Evolutionary conservation across 768 basidiomycete species (phyloP).

Genomic region (Rhizopogon vesiculosus): DNA sequence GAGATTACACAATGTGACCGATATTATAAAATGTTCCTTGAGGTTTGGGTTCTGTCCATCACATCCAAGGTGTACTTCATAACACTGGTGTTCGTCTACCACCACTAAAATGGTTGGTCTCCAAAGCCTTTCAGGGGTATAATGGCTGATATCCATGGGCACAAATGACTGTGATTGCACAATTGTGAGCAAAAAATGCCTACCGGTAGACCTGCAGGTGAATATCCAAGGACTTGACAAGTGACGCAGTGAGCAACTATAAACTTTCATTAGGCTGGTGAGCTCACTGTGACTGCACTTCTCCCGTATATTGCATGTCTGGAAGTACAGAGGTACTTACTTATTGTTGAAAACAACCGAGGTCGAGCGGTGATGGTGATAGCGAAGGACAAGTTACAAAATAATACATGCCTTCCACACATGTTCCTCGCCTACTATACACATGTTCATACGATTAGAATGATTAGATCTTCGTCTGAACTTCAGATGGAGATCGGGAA

Average conservation of each 20-base stretch:
- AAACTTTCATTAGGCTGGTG: neutral
- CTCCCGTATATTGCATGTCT: neutral
- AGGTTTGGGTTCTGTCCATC: slow-evolving; percentile 72
- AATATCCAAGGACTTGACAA: neutral
- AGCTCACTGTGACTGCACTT: neutral
- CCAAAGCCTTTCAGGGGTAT: slow-evolving; percentile 60
- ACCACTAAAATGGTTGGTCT: slow-evolving; percentile 58
- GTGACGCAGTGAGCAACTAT: neutral
- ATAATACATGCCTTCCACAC: too few species aligned
- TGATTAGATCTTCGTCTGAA: too few species aligned
- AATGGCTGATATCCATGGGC: slow-evolving; percentile 35
- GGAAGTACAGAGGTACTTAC: too few species aligned
- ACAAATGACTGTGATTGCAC: slow-evolving; percentile 28
- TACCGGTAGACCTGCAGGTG: neutral
- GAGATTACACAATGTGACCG: slow-evolving; percentile 16
- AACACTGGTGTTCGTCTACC: slow-evolving; percentile 44
- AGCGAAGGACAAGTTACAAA: too few species aligned
- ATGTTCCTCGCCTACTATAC: too few species aligned
- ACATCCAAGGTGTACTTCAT: slow-evolving; percentile 56
- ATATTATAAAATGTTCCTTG: slow-evolving; percentile 51
- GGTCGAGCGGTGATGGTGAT: too few species aligned
- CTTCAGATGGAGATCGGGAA: too few species aligned
- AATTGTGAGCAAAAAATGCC: neutral
- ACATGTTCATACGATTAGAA: too few species aligned
- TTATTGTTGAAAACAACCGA: too few species aligned